Evolutionary conservation across 1,284 basidiomycete genomes (phyloP), one percentile per base, ranked within the genome.

Genomic region (Schizophyllum amplum): DNA sequence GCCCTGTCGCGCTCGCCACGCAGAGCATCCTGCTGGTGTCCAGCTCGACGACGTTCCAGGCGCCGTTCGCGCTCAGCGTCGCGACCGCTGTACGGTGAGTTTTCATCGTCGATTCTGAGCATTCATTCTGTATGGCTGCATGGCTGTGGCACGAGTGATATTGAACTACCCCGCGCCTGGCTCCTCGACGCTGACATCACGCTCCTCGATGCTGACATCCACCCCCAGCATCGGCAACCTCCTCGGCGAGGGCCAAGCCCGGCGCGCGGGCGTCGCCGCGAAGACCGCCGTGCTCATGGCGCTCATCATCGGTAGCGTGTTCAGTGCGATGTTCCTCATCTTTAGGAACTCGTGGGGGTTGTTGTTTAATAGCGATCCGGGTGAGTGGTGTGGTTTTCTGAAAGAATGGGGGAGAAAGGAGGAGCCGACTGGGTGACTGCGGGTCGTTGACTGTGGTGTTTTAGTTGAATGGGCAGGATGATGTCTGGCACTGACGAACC

Each of bases 361-460:
- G 65, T 69, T 95, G 23, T 97, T 96, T 77, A 96, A 94, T 65
- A 75, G 84, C 56, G 93, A 96, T 70, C 78, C 82, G 5, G 77
- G 86, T 81, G n/a, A n/a, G n/a, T n/a, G n/a, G n/a, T n/a, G n/a
- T n/a, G n/a, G n/a, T n/a, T 59, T 15, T 72, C 64, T 42, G 55
- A 51, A 42, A 48, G 9, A 1, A 4, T n/a, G n/a, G n/a, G n/a
- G n/a, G n/a, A n/a, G n/a, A n/a, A n/a, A n/a, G n/a, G n/a, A n/a
- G n/a, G 22, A 27, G 3, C 22, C 55, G 25, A 22, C 26, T 33
- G 1, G 4, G 1, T 49, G 5, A 17, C 42, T n/a, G n/a, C n/a
- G n/a, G n/a, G n/a, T n/a, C n/a, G n/a, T n/a, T n/a, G n/a, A n/a
- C n/a, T n/a, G n/a, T n/a, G n/a, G n/a, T n/a, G n/a, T n/a, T n/a